Conservation (phyloP, 2,329 filamentous ascomycete species). For the Trichophyton rubrum region DNA sequence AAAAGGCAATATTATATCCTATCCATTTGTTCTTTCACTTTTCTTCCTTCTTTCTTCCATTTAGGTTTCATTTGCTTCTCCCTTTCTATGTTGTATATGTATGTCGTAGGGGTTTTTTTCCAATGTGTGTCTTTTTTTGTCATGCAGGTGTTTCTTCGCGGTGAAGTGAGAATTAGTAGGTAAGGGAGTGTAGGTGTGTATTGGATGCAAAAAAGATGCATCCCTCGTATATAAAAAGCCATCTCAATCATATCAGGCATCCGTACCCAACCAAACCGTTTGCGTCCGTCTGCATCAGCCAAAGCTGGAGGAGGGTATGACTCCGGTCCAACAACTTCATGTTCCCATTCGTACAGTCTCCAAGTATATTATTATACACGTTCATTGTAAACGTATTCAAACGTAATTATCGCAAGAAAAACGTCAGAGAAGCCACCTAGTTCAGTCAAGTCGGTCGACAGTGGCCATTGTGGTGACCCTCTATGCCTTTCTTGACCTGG, state of each 20-base stretch:
- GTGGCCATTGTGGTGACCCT: neutral
- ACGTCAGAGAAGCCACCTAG: neutral
- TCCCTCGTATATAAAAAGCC: neutral
- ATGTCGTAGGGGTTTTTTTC: neutral
- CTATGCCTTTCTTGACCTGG: constrained; percentile 38
- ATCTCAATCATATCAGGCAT: constrained; percentile 1
- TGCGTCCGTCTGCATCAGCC: neutral
- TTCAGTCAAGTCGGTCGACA: neutral
- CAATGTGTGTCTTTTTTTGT: neutral
- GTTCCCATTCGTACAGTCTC: neutral
- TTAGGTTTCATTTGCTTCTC: neutral
- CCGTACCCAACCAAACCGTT: neutral
- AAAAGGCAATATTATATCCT: neutral
- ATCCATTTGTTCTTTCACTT: neutral
- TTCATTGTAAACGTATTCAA: neutral
- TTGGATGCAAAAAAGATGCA: neutral
- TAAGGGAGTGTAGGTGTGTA: neutral
- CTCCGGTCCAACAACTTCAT: neutral
- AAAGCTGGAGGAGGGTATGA: neutral
- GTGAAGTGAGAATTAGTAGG: neutral
- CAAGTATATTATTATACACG: neutral
- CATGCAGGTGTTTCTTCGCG: neutral
- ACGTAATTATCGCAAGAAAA: neutral
- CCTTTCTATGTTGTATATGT: neutral
- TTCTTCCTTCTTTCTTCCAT: neutral